These are phyloP conservation scores for Mycena haematopus DNA, from an alignment of 768 basidiomycete species.

Conservation along the genomic window DNA sequence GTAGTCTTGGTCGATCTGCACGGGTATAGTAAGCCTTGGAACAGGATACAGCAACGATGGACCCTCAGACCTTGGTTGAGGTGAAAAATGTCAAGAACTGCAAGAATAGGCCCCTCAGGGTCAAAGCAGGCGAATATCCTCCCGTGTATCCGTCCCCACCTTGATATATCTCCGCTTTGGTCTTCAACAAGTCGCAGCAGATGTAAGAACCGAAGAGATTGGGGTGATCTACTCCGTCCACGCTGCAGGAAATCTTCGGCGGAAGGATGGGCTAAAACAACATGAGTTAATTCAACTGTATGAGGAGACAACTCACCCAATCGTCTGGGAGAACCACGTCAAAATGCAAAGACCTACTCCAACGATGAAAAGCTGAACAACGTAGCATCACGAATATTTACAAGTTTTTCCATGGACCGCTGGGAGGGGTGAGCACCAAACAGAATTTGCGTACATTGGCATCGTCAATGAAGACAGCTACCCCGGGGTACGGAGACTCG, in stretches of 20 bases:
- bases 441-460: slow-evolving; percentile 49
- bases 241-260: slow-evolving; percentile 42
- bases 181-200: slow-evolving; percentile 51
- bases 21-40: slow-evolving; percentile 1
- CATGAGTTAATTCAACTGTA: too few relatives aligned
- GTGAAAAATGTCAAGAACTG: slow-evolving; percentile 54
- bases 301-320: slow-evolving; percentile 27
- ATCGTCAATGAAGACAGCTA: slow-evolving; percentile 49
- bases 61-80: slow-evolving; percentile 37
- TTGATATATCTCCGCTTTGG: slow-evolving; percentile 22
- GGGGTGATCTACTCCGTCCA: slow-evolving; percentile 46
- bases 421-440: slow-evolving; percentile 50
- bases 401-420: slow-evolving; percentile 52
- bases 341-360: slow-evolving; percentile 21
- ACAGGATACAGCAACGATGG: slow-evolving; percentile 3
- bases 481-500: slow-evolving; percentile 51
- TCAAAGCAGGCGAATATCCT: slow-evolving; percentile 52
- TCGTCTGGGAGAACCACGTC: slow-evolving; percentile 38
- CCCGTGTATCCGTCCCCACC: slow-evolving; percentile 6
- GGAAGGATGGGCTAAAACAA: slow-evolving; percentile 40
- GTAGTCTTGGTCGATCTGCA: slow-evolving; percentile 45
- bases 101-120: slow-evolving; percentile 52
- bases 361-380: background rate
- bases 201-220: slow-evolving; percentile 48
- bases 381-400: background rate